These are phyloP conservation scores for Rosa persica DNA, from an alignment of 306 rosid species.

Conservation along the genomic window DNA sequence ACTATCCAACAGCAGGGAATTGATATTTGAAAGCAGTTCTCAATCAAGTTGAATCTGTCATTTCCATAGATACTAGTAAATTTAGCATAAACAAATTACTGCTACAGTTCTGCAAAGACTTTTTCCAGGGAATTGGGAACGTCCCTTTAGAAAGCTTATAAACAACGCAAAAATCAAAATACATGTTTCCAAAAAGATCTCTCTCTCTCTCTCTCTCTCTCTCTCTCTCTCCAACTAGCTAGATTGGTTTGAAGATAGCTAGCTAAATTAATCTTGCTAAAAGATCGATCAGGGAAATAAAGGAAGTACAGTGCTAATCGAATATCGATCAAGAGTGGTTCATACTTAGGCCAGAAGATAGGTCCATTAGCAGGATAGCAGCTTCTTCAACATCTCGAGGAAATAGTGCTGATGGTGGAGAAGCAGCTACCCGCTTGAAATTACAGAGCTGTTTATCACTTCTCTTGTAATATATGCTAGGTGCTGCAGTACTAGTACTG, in stretches of 20 bases:
- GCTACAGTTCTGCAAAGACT: background rate
- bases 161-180: background rate
- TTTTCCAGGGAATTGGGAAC: no score
- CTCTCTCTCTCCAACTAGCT: background rate
- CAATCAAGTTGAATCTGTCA: no score
- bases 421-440: constrained; percentile 22
- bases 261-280: background rate
- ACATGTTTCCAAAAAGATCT: background rate
- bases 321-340: constrained; percentile 3
- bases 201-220: no score
- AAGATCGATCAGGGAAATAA: background rate
- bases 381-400: constrained; percentile 70
- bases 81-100: background rate
- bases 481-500: background rate
- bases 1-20: background rate
- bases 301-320: background rate
- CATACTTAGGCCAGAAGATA: constrained; percentile 50
- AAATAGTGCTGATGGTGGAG: constrained; percentile 32
- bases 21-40: background rate
- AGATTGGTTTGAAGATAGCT: background rate
- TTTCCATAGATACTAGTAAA: background rate
- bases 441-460: constrained; percentile 13
- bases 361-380: constrained; percentile 67
- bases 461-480: background rate
- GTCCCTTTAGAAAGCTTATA: no score